Base-by-base conservation (phyloP, 306 rosid genomes). In the Vigna nakashimae region DNA sequence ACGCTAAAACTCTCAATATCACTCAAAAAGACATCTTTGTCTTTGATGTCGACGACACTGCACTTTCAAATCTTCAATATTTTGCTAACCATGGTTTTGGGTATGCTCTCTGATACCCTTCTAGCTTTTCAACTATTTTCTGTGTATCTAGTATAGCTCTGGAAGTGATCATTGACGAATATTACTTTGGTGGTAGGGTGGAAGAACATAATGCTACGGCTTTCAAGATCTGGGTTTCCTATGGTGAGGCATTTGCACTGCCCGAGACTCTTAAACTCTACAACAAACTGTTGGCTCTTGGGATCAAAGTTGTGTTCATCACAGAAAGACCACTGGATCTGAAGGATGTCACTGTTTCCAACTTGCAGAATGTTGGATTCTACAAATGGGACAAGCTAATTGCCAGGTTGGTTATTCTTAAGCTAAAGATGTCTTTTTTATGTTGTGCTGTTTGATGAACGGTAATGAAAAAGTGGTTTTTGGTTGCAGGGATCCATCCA, bases 41-140 rank as follows among this genome's bases (percentile, higher is more conserved):
- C 8, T 87, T 90, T 45, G 91, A 88, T 43, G 24, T 88, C 2
- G 91, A 91, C 46, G 93, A 88, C 53, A 89, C 96, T 2, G 0
- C 83, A 1, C 90, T 91, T 17, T 85, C 96, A 28, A 91, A 89
- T 66, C 86, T 91, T 2, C 93, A 88, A 5, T 89, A 85, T 58
- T 89, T 53, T 75, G 87, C 87, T 5, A 6, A 26, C 1, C 69
- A 87, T 58, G 91, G 87, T 65, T 89, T 87, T 53, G 91, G 93
- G 93, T 77, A 45, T 55, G 48, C 2, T 11, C 1, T 26, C 14
- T 59, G 11, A 42, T 9, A 42, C 46, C 46, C 34, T 30, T 30
- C 0, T 3, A 0, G 34, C 34, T 30, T 30, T 30, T 30, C 34
- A 4, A 4, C 34, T 4, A 3, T 30, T 30, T 30, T 30, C 34